phyloP scores from a whole-genome alignment of 2,329 filamentous ascomycete genomes.

The Pestalotiopsis sp. region DNA sequence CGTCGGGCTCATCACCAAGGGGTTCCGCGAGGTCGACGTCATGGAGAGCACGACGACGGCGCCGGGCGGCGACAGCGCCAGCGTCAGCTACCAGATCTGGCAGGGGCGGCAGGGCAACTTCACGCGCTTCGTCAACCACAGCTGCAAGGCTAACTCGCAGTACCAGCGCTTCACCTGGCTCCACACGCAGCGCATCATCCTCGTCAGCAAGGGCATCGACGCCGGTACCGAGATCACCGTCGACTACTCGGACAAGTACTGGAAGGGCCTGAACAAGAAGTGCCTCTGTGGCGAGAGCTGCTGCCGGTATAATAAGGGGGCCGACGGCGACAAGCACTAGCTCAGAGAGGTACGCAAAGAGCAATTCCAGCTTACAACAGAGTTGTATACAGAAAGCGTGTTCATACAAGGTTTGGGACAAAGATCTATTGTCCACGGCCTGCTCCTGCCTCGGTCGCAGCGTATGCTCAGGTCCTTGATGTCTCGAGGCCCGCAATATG shows the following conservation, averaged over 20 bases:
- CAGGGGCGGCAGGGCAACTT: slow-evolving; percentile 60
- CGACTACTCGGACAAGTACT: slow-evolving; percentile 62
- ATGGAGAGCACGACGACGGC: slow-evolving; percentile 49
- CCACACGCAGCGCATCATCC: slow-evolving; percentile 55
- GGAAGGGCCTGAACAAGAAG: slow-evolving; percentile 56
- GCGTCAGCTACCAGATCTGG: slow-evolving; percentile 55
- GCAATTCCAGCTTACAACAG: not conserved
- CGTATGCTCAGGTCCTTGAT: no score
- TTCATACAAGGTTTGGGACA: no score
- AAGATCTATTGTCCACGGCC: no score
- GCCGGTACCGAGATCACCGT: slow-evolving; percentile 59
- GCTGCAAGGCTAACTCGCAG: slow-evolving; percentile 59
- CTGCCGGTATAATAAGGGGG: slow-evolving; percentile 43
- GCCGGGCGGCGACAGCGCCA: not conserved
- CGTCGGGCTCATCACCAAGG: slow-evolving; percentile 56
- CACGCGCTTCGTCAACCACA: slow-evolving; percentile 63
- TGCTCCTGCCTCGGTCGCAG: no score
- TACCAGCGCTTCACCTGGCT: slow-evolving; percentile 61
- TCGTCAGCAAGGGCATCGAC: slow-evolving; percentile 58
- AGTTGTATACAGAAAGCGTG: not conserved
- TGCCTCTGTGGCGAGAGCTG: slow-evolving; percentile 57
- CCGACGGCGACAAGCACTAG: not conserved
- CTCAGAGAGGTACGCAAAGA: not conserved
- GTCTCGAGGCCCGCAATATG: no score
- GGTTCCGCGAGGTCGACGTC: slow-evolving; percentile 54